Base-by-base conservation (phyloP, 1,139 yeast genomes). In the Taphrina flavorubra region DNA sequence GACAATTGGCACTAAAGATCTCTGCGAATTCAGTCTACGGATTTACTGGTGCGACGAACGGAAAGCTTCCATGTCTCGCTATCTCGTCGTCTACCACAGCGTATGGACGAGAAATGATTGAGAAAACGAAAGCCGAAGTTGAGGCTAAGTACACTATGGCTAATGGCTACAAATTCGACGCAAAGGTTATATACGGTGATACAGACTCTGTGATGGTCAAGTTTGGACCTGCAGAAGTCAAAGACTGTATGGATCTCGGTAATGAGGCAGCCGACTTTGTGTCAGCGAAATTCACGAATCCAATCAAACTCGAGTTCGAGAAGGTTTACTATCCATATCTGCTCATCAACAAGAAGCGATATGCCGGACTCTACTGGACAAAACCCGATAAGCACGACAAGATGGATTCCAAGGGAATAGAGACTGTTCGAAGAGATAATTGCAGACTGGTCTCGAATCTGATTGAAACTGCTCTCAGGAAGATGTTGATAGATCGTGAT, bases 131-230 rank as follows among this genome's bases (percentile, higher is more conserved):
- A 75, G 82, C 83, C 67, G 92, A 89, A 72, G 99, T 95, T 2
- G 95, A 92, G 77, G 86, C 86, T 42, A 83, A 85, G 68, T 95
- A 92, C 76, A 84, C 87, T 14, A 87, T 86, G 42, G 86, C 86
- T 68, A 92, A 94, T 78, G 98, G 98, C 0, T 89, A 83, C 75
- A 83, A 85, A 20, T 87, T 84, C 76, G 96, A 95, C 79, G 89
- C 98, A 0, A 85, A 88, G 73, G 99, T 95, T 71, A 89, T 95
- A 57, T 95, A 95, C 77, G 99, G 99, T 81, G 99, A 95, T 79
- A 95, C 99, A 0, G 99, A 95, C 84, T 95, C 99, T 7, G 99
- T 95, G 18, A 95, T 95, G 99, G 97, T 95, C 58, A 92, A 91
- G 76, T 95, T 95, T 80, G 99, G 99, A 0, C 86, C 87, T 51